phyloP scores from a whole-genome alignment of 140 eudicot species.

The Ambrosia hybrid region DNA sequence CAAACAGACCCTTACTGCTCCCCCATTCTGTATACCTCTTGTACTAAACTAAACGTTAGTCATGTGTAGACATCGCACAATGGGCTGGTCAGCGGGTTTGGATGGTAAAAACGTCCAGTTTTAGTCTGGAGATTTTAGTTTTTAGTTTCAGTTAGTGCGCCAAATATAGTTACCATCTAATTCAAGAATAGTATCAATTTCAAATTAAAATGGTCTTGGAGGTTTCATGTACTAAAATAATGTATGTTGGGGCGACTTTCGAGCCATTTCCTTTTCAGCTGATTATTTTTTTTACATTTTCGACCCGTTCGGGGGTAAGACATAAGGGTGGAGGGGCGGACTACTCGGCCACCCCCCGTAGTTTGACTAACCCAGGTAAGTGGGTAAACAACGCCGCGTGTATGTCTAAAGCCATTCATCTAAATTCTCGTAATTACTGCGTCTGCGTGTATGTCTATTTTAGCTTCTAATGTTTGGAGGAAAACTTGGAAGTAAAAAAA shows the following conservation, averaged over 20 bases:
- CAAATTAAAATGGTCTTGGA: not conserved
- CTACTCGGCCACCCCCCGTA: too few species aligned
- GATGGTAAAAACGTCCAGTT: not conserved
- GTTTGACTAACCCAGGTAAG: too few species aligned
- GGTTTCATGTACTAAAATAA: not conserved
- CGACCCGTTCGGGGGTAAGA: too few species aligned
- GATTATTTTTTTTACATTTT: not conserved
- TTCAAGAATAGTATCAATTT: not conserved
- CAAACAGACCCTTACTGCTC: too few species aligned
- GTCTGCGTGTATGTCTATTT: too few species aligned
- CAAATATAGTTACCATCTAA: not conserved
- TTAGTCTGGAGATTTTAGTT: not conserved
- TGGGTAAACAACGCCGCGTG: too few species aligned
- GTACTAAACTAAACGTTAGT: not conserved
- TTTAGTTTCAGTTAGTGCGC: not conserved
- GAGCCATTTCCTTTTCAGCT: not conserved
- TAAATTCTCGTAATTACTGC: too few species aligned
- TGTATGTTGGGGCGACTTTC: not conserved
- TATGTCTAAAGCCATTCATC: too few species aligned
- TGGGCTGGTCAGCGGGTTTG: not conserved
- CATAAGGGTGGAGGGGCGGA: too few species aligned
- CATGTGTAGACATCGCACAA: not conserved
- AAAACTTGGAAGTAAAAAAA: too few species aligned
- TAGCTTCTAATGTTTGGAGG: too few species aligned
- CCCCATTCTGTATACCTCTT: constrained; percentile 13